Conservation (phyloP, 495 filamentous ascomycete species). For the Hyaloscypha variabilis region DNA sequence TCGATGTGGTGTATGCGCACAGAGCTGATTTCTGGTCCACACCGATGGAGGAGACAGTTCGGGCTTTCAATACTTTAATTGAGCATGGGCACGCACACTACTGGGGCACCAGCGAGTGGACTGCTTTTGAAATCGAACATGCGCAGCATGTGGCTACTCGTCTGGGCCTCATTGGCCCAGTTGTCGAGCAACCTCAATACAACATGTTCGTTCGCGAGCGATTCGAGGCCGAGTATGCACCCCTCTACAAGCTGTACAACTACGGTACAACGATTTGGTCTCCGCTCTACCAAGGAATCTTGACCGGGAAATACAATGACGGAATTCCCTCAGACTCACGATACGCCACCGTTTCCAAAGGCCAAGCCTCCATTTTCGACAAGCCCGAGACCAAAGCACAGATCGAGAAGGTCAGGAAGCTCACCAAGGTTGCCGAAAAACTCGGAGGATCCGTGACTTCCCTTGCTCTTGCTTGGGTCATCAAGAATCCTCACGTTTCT, state of each 20-base stretch:
- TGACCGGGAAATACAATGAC: conserved; percentile 85
- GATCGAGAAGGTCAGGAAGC: conserved; percentile 49
- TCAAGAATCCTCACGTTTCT: conserved; percentile 74
- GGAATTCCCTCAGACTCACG: conserved; percentile 61
- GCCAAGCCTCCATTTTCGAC: conserved; percentile 13
- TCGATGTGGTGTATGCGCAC: conserved; percentile 78
- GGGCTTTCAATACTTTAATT: conserved; percentile 69
- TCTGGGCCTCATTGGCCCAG: conserved; percentile 20
- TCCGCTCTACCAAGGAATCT: conserved; percentile 69
- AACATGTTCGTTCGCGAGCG: conserved; percentile 64
- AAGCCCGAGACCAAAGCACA: conserved; percentile 33
- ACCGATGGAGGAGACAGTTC: conserved; percentile 77
- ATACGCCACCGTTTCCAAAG: conserved; percentile 35
- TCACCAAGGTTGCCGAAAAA: conserved; percentile 65
- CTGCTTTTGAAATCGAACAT: conserved; percentile 61
- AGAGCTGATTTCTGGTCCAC: conserved; percentile 70
- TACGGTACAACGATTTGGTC: conserved; percentile 72
- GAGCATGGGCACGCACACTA: conserved; percentile 55
- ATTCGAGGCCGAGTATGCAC: conserved; percentile 61
- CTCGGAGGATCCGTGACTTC: conserved; percentile 59
- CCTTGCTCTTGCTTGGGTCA: conserved; percentile 74
- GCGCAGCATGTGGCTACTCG: conserved; percentile 48
- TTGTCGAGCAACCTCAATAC: conserved; percentile 78
- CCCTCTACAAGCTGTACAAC: conserved; percentile 64
- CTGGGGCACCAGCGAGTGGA: conserved; percentile 56